These are phyloP conservation scores for Aspergillus indologenus DNA, from an alignment of 495 filamentous ascomycete species.

Conservation along the genomic window DNA sequence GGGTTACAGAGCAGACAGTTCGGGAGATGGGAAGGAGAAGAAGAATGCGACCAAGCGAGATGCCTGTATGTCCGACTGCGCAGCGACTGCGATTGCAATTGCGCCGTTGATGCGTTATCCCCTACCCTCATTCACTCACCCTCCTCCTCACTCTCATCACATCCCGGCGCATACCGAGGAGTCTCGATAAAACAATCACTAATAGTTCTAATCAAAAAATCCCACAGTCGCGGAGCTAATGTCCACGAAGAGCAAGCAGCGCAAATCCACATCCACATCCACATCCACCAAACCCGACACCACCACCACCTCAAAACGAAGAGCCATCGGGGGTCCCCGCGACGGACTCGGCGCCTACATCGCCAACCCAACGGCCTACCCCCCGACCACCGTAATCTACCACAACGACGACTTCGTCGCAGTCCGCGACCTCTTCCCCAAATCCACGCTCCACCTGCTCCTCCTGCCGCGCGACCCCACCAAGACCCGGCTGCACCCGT, in stretches of 20 bases:
- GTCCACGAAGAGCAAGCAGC: constrained; percentile 53
- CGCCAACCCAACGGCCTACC: constrained; percentile 60
- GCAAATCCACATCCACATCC: constrained; percentile 21
- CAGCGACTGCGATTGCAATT: neutral
- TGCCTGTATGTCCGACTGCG: constrained; percentile 30
- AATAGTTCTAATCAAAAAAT: neutral
- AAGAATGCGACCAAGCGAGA: constrained; percentile 37
- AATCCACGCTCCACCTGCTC: constrained; percentile 79
- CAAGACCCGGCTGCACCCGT: constrained; percentile 65
- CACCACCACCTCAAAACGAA: constrained; percentile 31
- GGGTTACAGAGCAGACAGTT: neutral
- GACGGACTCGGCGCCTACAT: constrained; percentile 72
- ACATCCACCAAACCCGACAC: neutral
- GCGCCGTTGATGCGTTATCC: constrained; percentile 7
- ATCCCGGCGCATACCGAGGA: neutral
- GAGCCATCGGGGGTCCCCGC: constrained; percentile 41
- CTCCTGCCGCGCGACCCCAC: constrained; percentile 71
- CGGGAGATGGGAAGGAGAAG: constrained; percentile 4
- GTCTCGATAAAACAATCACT: neutral
- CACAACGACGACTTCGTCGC: constrained; percentile 69
- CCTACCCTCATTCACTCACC: constrained; percentile 1
- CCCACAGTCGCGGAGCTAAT: constrained; percentile 65
- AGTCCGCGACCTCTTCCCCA: constrained; percentile 82
- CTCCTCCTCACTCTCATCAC: neutral
- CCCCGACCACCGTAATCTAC: constrained; percentile 61